A percentile compares a stretch with the other conserved stretches of the same genome.
Conservation (phyloP, 2,329 filamentous ascomycete genomes). For the Apiospora saccharicola region DNA sequence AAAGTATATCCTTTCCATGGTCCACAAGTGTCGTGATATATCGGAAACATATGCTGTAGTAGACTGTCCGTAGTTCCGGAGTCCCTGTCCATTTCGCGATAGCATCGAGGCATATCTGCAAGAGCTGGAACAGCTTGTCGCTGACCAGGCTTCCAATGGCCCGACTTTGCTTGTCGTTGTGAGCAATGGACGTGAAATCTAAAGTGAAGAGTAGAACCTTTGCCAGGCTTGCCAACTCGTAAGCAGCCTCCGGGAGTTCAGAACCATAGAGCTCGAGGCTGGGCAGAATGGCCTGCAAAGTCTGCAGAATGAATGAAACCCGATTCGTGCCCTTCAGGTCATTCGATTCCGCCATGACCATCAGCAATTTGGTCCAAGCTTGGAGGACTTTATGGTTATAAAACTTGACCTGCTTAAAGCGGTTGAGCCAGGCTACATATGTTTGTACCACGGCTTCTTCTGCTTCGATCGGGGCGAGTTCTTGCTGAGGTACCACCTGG, state of each 20-base stretch:
- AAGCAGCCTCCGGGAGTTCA: slow-evolving; percentile 72
- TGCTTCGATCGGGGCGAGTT: slow-evolving; percentile 57
- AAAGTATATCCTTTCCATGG: slow-evolving; percentile 54
- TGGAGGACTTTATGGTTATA: slow-evolving; percentile 73
- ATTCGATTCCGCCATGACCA: slow-evolving; percentile 83
- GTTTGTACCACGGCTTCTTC: slow-evolving; percentile 68
- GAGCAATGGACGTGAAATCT: slow-evolving; percentile 57
- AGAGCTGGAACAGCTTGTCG: slow-evolving; percentile 90
- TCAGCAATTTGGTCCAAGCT: slow-evolving; percentile 84
- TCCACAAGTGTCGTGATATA: slow-evolving; percentile 77
- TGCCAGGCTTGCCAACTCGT: slow-evolving; percentile 80
- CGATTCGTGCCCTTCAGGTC: slow-evolving; percentile 78
- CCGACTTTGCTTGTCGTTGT: slow-evolving; percentile 52
- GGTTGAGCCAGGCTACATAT: slow-evolving; percentile 70
- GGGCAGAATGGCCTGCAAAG: slow-evolving; percentile 85
- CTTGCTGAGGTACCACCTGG: slow-evolving; percentile 57
- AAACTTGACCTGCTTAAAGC: slow-evolving; percentile 62
- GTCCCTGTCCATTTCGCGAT: slow-evolving; percentile 77
- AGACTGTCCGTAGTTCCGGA: slow-evolving; percentile 77
- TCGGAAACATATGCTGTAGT: slow-evolving; percentile 91
- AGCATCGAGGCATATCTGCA: slow-evolving; percentile 84
- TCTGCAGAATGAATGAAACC: slow-evolving; percentile 82
- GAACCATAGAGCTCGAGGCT: slow-evolving; percentile 82
- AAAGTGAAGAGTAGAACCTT: slow-evolving; percentile 76
- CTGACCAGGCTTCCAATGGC: slow-evolving; percentile 76